Base-by-base conservation (phyloP, 371 early-diverging fungal genomes). In the Choanephora cucurbitarum region DNA sequence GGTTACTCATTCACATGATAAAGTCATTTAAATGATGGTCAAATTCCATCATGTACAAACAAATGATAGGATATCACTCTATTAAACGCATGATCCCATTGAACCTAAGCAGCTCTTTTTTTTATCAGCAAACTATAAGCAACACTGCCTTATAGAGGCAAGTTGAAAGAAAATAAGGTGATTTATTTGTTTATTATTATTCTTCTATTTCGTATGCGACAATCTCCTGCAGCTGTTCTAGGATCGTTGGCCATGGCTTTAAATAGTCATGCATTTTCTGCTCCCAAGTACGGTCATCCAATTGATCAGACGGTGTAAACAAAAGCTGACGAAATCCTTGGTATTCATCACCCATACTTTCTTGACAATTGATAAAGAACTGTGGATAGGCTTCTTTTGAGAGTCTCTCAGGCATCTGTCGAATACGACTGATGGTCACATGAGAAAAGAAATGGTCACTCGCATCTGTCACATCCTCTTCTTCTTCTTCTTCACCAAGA, bases 201-300 rank as follows among this genome's bases (percentile, higher is more conserved):
- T 32, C 69, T 34, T 75, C 80, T 10, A 67, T 62, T 56, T 83
- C 84, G 54, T 83, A 83, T 28, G 77, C 82, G 49, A 80, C 58
- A 34, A 83, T 81, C 48, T 83, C 84, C 51, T 81, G 79, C 18
- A 83, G 61, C 45, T 83, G 84, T 34, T 73, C 67, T 15, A 81
- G n/a, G 46, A 79, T 50, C 47, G 80, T 76, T n/a, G 73, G 70
- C 28, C 66, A 58, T 17, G 58, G 58, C 31, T 74, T 67, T 13
- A 83, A 72, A 41, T 64, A 62, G 31, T 72, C 58, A 31, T 74
- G 60, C 33, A 83, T 68, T 21, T 60, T 63, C 13, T 63, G 57
- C 52, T 79, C 64, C 84, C 84, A 83, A 8, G 64, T 58, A 53
- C 67, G 65, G 53, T 83, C 80, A 5, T 64, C 34, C 34, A 77